Base-by-base conservation (phyloP, 306 rosid genomes). In the Quercus rubra region DNA sequence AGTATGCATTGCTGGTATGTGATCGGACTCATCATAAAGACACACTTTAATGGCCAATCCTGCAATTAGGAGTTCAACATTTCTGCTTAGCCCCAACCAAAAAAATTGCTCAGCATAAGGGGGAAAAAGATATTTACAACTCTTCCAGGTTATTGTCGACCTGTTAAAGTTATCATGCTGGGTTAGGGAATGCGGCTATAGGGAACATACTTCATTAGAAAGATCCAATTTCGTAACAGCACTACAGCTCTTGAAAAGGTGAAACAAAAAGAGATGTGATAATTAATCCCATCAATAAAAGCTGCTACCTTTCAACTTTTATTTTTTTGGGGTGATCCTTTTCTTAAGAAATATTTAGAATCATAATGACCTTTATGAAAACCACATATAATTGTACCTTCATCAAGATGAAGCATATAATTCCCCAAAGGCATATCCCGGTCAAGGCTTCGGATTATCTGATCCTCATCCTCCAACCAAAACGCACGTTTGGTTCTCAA, bases 381-480 rank as follows among this genome's bases (percentile, higher is more conserved):
- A 49, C 51, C 67, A n/a, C 7, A 38, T 14, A 68, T 18, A 46
- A 10, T 63, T 54, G 38, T 85, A 89, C 99, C 99, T 92, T 95
- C 99, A 64, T 94, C 99, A 23, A 94, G 89, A 83, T 94, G 97
- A 86, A 94, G 99, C 80, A 87, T 87, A 90, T 95, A 95, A 83
- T 80, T 92, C 77, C 98, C 99, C 64, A 90, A 64, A 80, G 98
- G 99, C 99, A 95, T 95, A 82, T 95, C 97, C 78, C 97, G 92
- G 80, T 95, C 98, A 61, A 95, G 87, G 74, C 99, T 88, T 84
- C 96, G 87, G 82, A 95, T 87, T 67, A 95, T 88, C 80, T 92
- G 97, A 56, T 92, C 95, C 83, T 95, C 99, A 84, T 91, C 99
- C 88, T 95, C 98, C 88, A 95, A 90, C 99, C 99, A 95, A 84